These are phyloP conservation scores for Ceratocystis lukuohia DNA, from an alignment of 2,329 filamentous ascomycete genomes.

Conservation along the genomic window DNA sequence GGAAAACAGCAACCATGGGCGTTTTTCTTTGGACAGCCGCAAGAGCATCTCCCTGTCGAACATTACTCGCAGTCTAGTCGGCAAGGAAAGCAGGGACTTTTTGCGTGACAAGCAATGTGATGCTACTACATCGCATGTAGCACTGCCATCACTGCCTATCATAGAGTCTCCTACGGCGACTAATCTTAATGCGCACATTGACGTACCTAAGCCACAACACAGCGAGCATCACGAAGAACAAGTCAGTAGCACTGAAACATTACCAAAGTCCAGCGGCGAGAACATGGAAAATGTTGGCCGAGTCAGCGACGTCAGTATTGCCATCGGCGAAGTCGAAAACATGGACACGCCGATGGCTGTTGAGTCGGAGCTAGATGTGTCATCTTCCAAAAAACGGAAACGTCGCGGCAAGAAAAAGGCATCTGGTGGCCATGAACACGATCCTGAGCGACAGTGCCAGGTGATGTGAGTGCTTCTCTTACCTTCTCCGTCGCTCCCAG, in stretches of 20 bases:
- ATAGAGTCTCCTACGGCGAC: conserved; percentile 1
- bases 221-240: not conserved
- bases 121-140: not conserved
- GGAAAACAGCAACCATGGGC: not conserved
- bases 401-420: conserved; percentile 17
- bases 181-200: not conserved
- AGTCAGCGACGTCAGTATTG: not conserved
- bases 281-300: not conserved
- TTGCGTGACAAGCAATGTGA: conserved; percentile 9
- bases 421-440: not conserved
- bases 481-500: not conserved
- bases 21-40: conserved; percentile 13
- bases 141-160: conserved; percentile 1
- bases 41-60: conserved; percentile 19
- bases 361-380: not conserved
- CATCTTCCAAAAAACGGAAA: conserved; percentile 7
- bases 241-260: not conserved
- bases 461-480: conserved; percentile 9
- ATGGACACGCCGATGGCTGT: not conserved
- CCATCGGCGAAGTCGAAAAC: conserved; percentile 3
- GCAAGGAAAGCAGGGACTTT: conserved; percentile 14
- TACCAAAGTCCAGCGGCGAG: not conserved
- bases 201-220: not conserved
- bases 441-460: conserved; percentile 16
- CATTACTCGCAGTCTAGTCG: conserved; percentile 11